These are phyloP conservation scores for Aspergillus nomiae DNA, from an alignment of 2,329 filamentous ascomycete genomes.

Conservation along the genomic window DNA sequence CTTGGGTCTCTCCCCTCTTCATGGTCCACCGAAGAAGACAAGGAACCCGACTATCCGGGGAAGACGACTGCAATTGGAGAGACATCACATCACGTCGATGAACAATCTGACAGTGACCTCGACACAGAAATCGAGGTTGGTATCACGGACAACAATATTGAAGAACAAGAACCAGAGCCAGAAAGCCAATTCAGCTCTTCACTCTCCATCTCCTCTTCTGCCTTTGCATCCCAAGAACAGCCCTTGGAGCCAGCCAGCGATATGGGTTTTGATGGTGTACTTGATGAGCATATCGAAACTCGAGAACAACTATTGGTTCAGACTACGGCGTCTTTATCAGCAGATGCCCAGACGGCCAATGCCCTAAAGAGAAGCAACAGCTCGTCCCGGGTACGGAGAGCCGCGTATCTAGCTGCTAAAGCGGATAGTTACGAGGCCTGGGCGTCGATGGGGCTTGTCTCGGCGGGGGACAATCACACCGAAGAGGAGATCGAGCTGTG, in stretches of 20 bases:
- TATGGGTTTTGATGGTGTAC: neutral
- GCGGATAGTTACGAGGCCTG: conserved; percentile 47
- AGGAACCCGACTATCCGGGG: neutral
- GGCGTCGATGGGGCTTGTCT: conserved; percentile 45
- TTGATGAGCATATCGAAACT: neutral
- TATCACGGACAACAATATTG: neutral
- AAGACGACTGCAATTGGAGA: neutral
- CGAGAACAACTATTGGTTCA: neutral
- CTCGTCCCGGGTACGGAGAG: conserved; percentile 28
- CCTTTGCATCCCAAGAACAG: conserved; percentile 26
- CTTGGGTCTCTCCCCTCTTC: conserved; percentile 32
- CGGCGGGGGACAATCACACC: conserved; percentile 45
- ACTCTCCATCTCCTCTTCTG: conserved; percentile 29
- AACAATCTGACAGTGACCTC: neutral
- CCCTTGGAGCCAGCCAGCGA: neutral
- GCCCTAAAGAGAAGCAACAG: conserved; percentile 9
- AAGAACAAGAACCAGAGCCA: neutral
- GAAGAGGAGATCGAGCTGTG: conserved; percentile 46
- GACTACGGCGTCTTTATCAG: neutral
- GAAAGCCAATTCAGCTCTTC: conserved; percentile 20
- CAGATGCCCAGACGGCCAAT: neutral
- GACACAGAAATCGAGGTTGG: neutral
- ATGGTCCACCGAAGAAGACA: conserved; percentile 22
- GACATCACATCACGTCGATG: neutral
- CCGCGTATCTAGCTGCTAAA: conserved; percentile 44